Evolutionary conservation across 805 yeast species (phyloP).

Genomic region (Tanozyma kutaoensis): DNA sequence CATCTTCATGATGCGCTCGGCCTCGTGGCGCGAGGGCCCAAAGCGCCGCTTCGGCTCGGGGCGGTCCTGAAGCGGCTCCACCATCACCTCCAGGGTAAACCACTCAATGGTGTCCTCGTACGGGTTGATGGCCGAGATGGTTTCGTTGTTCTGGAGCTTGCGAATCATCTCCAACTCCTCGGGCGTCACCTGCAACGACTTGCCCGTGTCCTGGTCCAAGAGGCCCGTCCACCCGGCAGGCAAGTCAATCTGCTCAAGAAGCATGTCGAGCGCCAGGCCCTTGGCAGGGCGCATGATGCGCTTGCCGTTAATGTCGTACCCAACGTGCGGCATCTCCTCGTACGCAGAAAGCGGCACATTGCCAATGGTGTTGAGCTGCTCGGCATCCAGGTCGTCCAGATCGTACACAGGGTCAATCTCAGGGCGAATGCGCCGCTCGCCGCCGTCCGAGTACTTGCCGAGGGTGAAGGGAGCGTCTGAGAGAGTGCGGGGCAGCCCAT

Average conservation of each 20-base stretch:
- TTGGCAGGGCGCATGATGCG: slow-evolving; percentile 98
- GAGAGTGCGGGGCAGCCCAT: not conserved
- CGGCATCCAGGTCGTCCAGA: slow-evolving; percentile 84
- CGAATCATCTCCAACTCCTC: slow-evolving; percentile 85
- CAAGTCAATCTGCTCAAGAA: slow-evolving; percentile 80
- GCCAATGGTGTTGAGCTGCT: slow-evolving; percentile 76
- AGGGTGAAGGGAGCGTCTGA: not conserved
- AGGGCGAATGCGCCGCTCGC: slow-evolving; percentile 64
- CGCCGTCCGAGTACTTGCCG: slow-evolving; percentile 40
- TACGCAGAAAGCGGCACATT: slow-evolving; percentile 87
- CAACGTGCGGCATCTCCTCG: slow-evolving; percentile 95
- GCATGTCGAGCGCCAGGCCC: slow-evolving; percentile 85
- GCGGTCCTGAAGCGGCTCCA: slow-evolving; percentile 83
- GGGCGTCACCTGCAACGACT: slow-evolving; percentile 62
- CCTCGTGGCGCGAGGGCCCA: slow-evolving; percentile 94
- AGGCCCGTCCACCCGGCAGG: slow-evolving; percentile 99
- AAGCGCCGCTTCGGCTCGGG: slow-evolving; percentile 98
- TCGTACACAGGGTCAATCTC: slow-evolving; percentile 94
- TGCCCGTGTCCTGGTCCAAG: slow-evolving; percentile 80
- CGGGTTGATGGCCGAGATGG: slow-evolving; percentile 71
- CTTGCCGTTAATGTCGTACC: slow-evolving; percentile 94
- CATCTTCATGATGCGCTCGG: slow-evolving; percentile 89
- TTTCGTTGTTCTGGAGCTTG: slow-evolving; percentile 76
- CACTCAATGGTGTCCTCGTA: slow-evolving; percentile 81
- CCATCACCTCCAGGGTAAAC: slow-evolving; percentile 77